Evolutionary conservation across 179 eudicot species (phyloP).

Genomic region (Beta lomatogona): DNA sequence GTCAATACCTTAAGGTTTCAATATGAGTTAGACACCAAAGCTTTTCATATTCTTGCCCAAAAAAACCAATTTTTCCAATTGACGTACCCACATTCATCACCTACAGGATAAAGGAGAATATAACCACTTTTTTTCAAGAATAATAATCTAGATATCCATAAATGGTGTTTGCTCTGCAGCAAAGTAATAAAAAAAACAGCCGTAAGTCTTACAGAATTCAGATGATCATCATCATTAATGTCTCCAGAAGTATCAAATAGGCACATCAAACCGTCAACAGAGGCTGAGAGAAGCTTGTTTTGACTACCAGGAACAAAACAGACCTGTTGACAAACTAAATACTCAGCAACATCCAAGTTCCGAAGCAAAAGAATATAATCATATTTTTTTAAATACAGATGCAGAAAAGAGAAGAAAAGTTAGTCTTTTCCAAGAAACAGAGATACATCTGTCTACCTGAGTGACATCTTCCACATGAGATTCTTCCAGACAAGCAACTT

Average conservation of each 20-base stretch:
- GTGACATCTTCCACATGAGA: slow-evolving; percentile 98
- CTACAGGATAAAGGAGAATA: slow-evolving; percentile 34
- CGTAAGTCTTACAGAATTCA: slow-evolving; percentile 65
- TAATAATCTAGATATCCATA: neutral
- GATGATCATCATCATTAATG: slow-evolving; percentile 86
- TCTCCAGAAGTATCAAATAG: slow-evolving; percentile 78
- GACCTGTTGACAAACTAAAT: slow-evolving; percentile 47
- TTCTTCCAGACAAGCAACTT: slow-evolving; percentile 89
- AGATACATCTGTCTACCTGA: slow-evolving; percentile 53
- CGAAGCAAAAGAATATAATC: neutral
- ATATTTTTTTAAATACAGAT: neutral
- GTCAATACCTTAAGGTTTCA: slow-evolving; percentile 84
- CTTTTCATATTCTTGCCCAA: slow-evolving; percentile 63
- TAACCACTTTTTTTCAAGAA: neutral
- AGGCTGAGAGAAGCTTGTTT: slow-evolving; percentile 91
- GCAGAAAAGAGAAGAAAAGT: neutral
- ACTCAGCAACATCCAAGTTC: slow-evolving; percentile 8
- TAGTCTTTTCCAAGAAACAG: neutral
- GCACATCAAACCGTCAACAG: slow-evolving; percentile 95
- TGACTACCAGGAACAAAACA: slow-evolving; percentile 74
- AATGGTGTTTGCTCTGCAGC: neutral
- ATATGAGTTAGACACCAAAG: slow-evolving; percentile 95
- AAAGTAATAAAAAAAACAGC: neutral
- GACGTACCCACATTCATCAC: slow-evolving; percentile 96
- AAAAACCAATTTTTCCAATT: slow-evolving; percentile 83